Conservation (phyloP, 1,139 yeast species). For the Nematodospora anomalae region DNA sequence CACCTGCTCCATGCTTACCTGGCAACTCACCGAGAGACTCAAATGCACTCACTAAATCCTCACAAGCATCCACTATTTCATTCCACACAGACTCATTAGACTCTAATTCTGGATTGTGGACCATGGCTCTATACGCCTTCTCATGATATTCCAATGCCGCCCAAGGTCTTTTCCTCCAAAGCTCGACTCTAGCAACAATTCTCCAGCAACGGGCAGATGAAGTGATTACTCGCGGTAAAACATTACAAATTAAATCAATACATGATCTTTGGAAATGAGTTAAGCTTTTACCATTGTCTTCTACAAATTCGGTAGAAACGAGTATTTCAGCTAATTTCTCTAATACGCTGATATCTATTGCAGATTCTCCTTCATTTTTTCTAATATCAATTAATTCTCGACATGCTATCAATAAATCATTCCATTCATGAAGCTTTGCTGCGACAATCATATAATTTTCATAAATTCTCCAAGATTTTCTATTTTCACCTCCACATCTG, state of each 20-base stretch:
- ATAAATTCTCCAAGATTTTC: conserved; percentile 86
- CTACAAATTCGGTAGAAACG: conserved; percentile 52
- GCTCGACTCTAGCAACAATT: conserved; percentile 75
- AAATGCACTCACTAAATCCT: conserved; percentile 83
- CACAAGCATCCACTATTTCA: conserved; percentile 76
- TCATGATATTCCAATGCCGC: conserved; percentile 82
- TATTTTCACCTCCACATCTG: conserved; percentile 60
- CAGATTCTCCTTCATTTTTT: conserved; percentile 56
- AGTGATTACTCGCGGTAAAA: conserved; percentile 68
- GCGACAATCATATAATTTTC: conserved; percentile 86
- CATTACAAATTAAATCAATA: conserved; percentile 64
- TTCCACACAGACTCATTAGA: conserved; percentile 68
- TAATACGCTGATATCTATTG: conserved; percentile 74
- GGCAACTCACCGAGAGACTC: conserved; percentile 83
- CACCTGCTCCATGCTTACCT: conserved; percentile 83
- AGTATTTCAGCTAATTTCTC: conserved; percentile 73
- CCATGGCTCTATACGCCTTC: conserved; percentile 76
- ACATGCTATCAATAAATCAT: conserved; percentile 76
- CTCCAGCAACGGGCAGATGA: conserved; percentile 80
- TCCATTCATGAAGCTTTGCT: conserved; percentile 79
- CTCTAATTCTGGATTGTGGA: conserved; percentile 65
- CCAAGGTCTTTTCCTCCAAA: conserved; percentile 91
- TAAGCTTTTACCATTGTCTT: conserved; percentile 36
- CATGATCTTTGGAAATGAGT: conserved; percentile 66
- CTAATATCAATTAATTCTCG: conserved; percentile 56